Base-by-base conservation (phyloP, 345 rosid genomes). In the Mangifera indica region DNA sequence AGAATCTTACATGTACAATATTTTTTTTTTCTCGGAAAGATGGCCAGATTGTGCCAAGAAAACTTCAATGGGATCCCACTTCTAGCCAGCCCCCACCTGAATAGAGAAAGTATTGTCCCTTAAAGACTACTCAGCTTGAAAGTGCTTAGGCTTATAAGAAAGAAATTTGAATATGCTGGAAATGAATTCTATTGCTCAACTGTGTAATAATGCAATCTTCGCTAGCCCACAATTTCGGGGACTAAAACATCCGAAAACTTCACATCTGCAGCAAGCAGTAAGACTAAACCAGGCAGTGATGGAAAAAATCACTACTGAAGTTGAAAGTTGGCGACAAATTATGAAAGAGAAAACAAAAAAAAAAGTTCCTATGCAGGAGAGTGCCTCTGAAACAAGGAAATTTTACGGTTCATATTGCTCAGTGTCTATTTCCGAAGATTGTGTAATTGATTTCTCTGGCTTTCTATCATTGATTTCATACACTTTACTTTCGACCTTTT, bases 401-500 rank as follows among this genome's bases (percentile, higher is more conserved):
- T n/a, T 68, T 68, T 8, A 56, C 14, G 18, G 21, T 20, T 42
- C 17, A 64, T 45, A 20, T 24, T 1, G n/a, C 20, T 54, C 1
- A 6, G 42, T 34, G 29, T 73, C 48, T 70, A 66, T 51, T 67
- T 66, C 32, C 56, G 51, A 45, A n/a, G 34, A 62, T 42, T 40
- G 10, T 12, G 66, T 63, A 67, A 59, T 32, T 42, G 69, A 54
- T 67, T 46, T 71, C 59, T 83, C 67, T 77, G 60, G 70, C 60
- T 70, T 57, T 62, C 55, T 17, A 67, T 62, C 54, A 52, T 48
- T 20, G 81, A 60, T 69, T 78, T 66, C 64, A 60, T 32, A 15
- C 59, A 46, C 79, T 73, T 76, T 8, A 55, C 70, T 74, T 76
- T 76, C 59, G 55, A 24, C 12, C n/a, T 24, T 5, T 22, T 75